Percentiles rank a stretch among this genome's conserved stretches.
phyloP scores from a whole-genome alignment of 1,284 basidiomycete genomes.

The Retiboletus flavoniger region DNA sequence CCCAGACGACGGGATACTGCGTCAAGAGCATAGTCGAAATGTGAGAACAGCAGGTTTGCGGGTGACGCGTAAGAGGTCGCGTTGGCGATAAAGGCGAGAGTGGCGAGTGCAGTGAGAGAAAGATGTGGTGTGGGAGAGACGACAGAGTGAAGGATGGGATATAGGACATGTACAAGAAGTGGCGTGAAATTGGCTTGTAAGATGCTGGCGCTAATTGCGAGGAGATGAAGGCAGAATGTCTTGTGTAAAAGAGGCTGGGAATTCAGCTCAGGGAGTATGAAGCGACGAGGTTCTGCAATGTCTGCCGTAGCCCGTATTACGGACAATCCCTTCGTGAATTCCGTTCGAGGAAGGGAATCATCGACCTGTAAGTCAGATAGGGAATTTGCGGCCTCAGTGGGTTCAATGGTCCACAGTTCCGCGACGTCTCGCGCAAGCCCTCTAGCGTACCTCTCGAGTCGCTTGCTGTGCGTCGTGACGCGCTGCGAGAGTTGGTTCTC shows the following conservation, averaged over 20 bases:
- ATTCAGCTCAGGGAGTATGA: conserved; percentile 23
- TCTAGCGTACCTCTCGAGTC: conserved; percentile 64
- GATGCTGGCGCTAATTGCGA: conserved; percentile 68
- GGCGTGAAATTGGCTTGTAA: conserved; percentile 65
- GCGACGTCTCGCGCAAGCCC: conserved; percentile 62
- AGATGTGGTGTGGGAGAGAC: conserved; percentile 68
- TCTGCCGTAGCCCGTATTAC: conserved; percentile 37
- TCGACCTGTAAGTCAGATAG: conserved; percentile 24
- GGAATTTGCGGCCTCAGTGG: conserved; percentile 15
- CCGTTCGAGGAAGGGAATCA: conserved; percentile 36
- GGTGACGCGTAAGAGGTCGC: conserved; percentile 80
- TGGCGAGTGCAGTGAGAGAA: conserved; percentile 66
- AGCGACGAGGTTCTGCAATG: conserved; percentile 47
- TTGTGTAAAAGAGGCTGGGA: conserved; percentile 55
- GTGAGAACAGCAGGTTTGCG: conserved; percentile 81
- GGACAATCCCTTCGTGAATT: conserved; percentile 49
- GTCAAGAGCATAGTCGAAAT: conserved; percentile 93
- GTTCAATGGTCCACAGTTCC: conserved; percentile 63
- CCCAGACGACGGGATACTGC: conserved; percentile 79
- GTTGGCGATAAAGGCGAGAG: conserved; percentile 67
- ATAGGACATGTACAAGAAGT: conserved; percentile 77
- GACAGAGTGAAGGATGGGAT: conserved; percentile 81
- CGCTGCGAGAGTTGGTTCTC: conserved; percentile 26
- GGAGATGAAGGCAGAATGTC: conserved; percentile 65
- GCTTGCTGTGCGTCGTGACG: conserved; percentile 40